Conservation (phyloP, 2,329 filamentous ascomycete species). For the Pseudogymnoascus sp. region DNA sequence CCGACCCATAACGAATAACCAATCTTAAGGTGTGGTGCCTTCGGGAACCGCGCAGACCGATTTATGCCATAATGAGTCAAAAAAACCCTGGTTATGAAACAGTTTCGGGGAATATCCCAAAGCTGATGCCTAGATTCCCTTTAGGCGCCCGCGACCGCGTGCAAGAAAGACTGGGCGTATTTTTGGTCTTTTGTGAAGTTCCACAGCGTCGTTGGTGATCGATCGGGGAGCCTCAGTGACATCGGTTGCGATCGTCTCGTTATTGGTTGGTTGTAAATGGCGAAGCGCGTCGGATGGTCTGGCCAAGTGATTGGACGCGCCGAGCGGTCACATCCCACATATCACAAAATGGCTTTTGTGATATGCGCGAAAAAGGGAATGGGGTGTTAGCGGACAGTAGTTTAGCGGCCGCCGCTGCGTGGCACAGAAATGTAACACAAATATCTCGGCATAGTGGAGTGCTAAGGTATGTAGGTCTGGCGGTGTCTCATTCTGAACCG, state of each 20-base stretch:
- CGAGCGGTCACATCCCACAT: neutral
- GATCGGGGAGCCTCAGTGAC: slow-evolving; percentile 3
- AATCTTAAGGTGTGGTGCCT: neutral
- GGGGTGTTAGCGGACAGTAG: neutral
- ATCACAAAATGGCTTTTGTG: slow-evolving; percentile 7
- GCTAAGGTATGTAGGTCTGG: neutral
- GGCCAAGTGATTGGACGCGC: slow-evolving; percentile 2
- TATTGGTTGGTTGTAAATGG: slow-evolving; percentile 2
- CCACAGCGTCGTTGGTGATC: neutral
- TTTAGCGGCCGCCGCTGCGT: slow-evolving; percentile 3
- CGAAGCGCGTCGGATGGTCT: neutral
- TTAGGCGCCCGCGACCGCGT: slow-evolving; percentile 13
- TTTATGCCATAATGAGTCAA: slow-evolving; percentile 13
- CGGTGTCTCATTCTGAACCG: slow-evolving; percentile 1
- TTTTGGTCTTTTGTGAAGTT: neutral
- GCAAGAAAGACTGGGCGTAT: neutral
- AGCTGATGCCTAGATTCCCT: slow-evolving; percentile 16
- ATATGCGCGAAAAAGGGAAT: slow-evolving; percentile 1
- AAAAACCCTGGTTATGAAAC: slow-evolving; percentile 20
- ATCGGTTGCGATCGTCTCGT: neutral
- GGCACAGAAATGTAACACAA: slow-evolving; percentile 6
- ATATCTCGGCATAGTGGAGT: slow-evolving; percentile 5
- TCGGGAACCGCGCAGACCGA: neutral
- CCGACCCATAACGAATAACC: neutral
- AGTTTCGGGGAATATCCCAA: slow-evolving; percentile 19